phyloP scores from a whole-genome alignment of 1,284 basidiomycete genomes.

The Fomitiporia mediterranea region DNA sequence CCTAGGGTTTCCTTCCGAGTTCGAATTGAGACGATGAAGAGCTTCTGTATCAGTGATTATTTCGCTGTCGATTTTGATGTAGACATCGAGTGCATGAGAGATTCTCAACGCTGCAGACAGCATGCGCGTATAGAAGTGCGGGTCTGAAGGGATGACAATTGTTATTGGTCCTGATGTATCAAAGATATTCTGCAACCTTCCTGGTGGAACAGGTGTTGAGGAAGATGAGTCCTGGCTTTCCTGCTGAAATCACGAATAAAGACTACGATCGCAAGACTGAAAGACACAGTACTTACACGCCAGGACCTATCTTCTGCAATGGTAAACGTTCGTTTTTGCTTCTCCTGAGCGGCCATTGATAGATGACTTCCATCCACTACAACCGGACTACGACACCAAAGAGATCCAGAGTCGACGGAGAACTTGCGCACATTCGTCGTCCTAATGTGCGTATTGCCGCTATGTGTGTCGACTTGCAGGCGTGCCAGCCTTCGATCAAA shows the following conservation, averaged over 20 bases:
- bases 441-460: conserved; percentile 28
- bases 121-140: conserved; percentile 27
- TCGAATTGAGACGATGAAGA: conserved; percentile 15
- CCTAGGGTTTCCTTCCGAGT: conserved; percentile 12
- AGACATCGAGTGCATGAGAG: conserved; percentile 61
- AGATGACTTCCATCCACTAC: not conserved
- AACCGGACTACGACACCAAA: not conserved
- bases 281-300: not conserved
- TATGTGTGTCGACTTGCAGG: conserved; percentile 26
- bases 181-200: conserved; percentile 42
- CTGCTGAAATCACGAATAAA: not conserved
- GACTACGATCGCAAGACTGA: not conserved
- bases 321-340: not conserved
- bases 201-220: conserved; percentile 36
- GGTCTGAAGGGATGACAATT: conserved; percentile 46
- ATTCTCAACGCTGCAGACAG: conserved; percentile 56
- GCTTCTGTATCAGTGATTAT: conserved; percentile 49
- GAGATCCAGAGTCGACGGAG: conserved; percentile 28
- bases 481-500: conserved; percentile 29
- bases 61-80: conserved; percentile 64
- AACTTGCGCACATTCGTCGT: conserved; percentile 42
- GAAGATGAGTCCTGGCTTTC: conserved; percentile 20
- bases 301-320: not conserved
- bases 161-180: conserved; percentile 46
- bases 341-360: not conserved